Evolutionary conservation across 2,329 filamentous ascomycete genomes (phyloP).

Genomic region (Diaporthe sp.): DNA sequence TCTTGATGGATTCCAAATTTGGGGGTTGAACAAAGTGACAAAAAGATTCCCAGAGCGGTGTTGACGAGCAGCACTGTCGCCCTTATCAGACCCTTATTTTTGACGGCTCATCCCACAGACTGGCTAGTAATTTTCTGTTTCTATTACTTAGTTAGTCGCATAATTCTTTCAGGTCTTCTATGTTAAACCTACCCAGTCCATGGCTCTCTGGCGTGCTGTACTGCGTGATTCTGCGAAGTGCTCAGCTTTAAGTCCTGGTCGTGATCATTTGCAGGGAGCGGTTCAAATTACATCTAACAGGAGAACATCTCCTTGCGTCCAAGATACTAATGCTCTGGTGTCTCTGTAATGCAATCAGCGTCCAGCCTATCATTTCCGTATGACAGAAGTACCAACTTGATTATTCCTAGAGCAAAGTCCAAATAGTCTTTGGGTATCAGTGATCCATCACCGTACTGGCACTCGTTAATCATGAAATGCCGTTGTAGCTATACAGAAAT

Average conservation of each 20-base stretch:
- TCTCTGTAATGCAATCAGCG: background rate
- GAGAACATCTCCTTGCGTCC: background rate
- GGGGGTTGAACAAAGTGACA: background rate
- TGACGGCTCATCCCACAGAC: background rate
- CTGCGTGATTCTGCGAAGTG: background rate
- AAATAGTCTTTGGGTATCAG: background rate
- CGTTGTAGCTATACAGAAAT: background rate
- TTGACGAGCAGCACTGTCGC: background rate
- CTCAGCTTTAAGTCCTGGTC: background rate
- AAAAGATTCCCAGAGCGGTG: fast-evolving
- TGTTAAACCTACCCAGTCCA: background rate
- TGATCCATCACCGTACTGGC: background rate
- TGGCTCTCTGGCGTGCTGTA: background rate
- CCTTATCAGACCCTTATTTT: background rate
- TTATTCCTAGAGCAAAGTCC: background rate
- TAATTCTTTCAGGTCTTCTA: fast-evolving
- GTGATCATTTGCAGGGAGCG: background rate
- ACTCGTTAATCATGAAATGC: background rate
- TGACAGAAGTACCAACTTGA: background rate
- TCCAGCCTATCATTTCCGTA: fast-evolving
- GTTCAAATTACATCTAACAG: background rate
- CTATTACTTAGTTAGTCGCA: background rate
- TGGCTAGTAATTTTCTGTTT: background rate
- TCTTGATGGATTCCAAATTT: no score
- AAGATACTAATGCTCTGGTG: background rate